Evolutionary conservation across 306 rosid species (phyloP).

Genomic region (Mimosa bimucronata): DNA sequence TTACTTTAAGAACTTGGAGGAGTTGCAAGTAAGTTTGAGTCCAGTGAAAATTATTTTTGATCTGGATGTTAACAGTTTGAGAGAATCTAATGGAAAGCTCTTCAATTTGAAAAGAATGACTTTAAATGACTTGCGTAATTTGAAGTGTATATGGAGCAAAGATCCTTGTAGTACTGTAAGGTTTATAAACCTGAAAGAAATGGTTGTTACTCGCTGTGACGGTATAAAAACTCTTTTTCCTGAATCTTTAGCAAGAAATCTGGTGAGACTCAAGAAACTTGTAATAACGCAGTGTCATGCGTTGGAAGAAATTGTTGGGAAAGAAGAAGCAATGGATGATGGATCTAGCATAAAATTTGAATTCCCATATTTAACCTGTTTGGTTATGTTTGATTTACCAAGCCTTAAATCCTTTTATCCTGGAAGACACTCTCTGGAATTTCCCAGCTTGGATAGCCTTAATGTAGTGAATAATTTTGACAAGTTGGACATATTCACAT

Average conservation of each 20-base stretch:
- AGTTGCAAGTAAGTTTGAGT: not conserved
- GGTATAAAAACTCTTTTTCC: not conserved
- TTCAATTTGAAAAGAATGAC: not conserved
- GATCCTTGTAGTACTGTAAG: not conserved
- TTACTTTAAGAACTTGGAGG: not conserved
- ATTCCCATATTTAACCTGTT: not conserved
- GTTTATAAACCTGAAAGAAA: not conserved
- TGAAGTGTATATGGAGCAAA: not conserved
- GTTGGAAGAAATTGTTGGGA: not conserved
- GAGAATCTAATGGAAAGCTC: not conserved
- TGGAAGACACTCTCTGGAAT: not conserved
- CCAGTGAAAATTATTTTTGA: not conserved
- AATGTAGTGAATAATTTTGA: not conserved
- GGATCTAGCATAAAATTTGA: not conserved
- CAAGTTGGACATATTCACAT: not conserved
- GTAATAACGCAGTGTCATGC: not conserved
- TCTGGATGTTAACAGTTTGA: not conserved
- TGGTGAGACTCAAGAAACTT: not conserved
- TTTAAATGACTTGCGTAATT: not conserved
- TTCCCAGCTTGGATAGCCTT: not conserved
- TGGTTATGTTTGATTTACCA: not conserved
- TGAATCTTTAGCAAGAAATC: not conserved
- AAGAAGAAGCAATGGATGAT: not conserved
- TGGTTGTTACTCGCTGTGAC: not conserved
- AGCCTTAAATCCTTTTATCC: not conserved